These are phyloP conservation scores for Cylindrotheca closterium DNA, from an alignment of 108 stramenopile species.

Conservation along the genomic window DNA sequence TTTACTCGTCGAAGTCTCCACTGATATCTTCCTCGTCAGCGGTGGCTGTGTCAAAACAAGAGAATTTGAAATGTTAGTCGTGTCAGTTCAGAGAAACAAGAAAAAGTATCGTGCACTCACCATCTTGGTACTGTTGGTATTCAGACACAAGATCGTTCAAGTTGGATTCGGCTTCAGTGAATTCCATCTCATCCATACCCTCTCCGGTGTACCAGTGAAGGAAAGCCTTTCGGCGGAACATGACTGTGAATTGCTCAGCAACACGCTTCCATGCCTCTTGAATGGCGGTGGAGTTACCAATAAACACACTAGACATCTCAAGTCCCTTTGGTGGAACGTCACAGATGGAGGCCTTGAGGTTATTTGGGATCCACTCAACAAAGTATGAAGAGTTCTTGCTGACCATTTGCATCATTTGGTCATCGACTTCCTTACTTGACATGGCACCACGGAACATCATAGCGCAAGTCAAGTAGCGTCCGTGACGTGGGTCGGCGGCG, in stretches of 20 bases:
- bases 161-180: constrained; percentile 95
- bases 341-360: constrained; percentile 98
- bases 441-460: constrained; percentile 98
- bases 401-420: constrained; percentile 97
- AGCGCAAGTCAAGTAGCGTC: constrained; percentile 97
- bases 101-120: background rate
- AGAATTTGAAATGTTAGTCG: too few species aligned
- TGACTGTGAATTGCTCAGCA: constrained; percentile 87
- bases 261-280: constrained; percentile 94
- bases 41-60: constrained; percentile 62
- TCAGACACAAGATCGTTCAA: constrained; percentile 95
- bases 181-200: constrained; percentile 96
- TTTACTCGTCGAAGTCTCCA: constrained; percentile 66
- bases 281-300: constrained; percentile 95
- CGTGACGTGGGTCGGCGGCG: constrained; percentile 98
- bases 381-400: constrained; percentile 99
- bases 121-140: constrained; percentile 95
- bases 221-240: constrained; percentile 95
- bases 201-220: constrained; percentile 93
- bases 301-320: constrained; percentile 90
- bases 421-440: constrained; percentile 96
- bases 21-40: constrained; percentile 69
- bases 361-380: constrained; percentile 99
- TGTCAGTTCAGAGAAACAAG: too few species aligned
- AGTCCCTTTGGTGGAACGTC: constrained; percentile 97